These are phyloP conservation scores for Limnomonas spitsbergensis DNA, from an alignment of 139 green algal species.

Conservation along the genomic window DNA sequence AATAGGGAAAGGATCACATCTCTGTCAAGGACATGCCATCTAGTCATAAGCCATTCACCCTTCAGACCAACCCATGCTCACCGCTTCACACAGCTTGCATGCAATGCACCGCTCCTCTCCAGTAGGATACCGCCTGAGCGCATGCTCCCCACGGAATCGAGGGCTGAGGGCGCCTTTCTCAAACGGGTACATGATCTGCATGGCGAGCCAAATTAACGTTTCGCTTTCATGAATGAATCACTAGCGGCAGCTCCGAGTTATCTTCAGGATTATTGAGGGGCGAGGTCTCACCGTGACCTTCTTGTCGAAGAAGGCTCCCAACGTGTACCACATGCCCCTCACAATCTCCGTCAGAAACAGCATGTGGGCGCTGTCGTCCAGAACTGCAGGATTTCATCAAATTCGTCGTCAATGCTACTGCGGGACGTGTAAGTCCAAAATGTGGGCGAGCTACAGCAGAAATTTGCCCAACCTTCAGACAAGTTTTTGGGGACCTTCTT, in stretches of 20 bases:
- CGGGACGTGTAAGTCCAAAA: background rate
- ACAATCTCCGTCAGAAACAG: constrained; percentile 96
- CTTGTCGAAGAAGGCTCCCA: constrained; percentile 95
- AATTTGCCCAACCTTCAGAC: constrained; percentile 39
- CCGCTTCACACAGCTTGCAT: constrained; percentile 99
- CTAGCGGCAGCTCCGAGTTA: too few species aligned
- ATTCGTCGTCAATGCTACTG: background rate
- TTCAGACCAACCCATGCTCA: constrained; percentile 37
- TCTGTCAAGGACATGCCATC: background rate
- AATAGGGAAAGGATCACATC: too few species aligned
- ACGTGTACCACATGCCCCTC: constrained; percentile 82
- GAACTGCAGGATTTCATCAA: constrained; percentile 56
- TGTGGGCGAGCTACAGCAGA: background rate
- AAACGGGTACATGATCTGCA: constrained; percentile 98
- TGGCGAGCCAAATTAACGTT: background rate
- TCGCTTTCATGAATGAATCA: too few species aligned
- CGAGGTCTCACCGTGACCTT: constrained; percentile 83
- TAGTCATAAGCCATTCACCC: background rate
- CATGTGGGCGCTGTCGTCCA: constrained; percentile 89
- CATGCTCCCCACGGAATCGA: constrained; percentile 98
- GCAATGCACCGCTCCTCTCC: constrained; percentile 99
- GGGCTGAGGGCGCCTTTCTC: constrained; percentile 94
- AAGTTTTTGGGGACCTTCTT: constrained; percentile 55
- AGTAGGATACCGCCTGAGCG: constrained; percentile 90
- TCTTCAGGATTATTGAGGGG: background rate